Conservation (phyloP, 169 alveolate species). For the Cryptosporidium muris region DNA sequence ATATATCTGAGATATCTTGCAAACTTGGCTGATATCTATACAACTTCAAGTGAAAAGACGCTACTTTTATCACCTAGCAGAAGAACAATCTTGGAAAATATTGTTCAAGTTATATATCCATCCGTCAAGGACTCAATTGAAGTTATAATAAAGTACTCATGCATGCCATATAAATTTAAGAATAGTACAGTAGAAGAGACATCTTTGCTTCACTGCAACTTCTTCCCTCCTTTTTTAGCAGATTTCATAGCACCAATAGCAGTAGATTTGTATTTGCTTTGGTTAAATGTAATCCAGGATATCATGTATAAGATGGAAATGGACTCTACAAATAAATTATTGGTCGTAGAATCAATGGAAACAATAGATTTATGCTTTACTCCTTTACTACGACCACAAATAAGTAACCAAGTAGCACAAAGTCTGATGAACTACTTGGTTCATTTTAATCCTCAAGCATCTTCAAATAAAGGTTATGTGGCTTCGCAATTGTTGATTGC, state of each 20-base stretch:
- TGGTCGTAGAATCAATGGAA: conserved; percentile 9
- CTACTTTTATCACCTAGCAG: conserved; percentile 13
- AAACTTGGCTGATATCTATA: conserved; percentile 13
- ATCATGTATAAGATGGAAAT: not conserved
- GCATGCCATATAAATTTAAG: conserved; percentile 1
- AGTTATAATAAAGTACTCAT: not conserved
- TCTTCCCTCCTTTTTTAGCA: not conserved
- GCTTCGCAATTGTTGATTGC: not conserved
- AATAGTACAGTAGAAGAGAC: not conserved
- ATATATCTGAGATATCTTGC: conserved; percentile 21
- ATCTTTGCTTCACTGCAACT: not conserved
- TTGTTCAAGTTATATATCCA: not conserved
- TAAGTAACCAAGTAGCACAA: conserved; percentile 24
- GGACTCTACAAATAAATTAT: not conserved
- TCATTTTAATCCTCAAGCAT: conserved; percentile 5
- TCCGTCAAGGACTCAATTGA: conserved; percentile 11
- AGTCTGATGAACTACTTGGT: conserved; percentile 7
- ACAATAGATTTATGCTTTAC: conserved; percentile 8
- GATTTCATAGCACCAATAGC: conserved; percentile 20
- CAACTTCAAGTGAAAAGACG: conserved; percentile 21
- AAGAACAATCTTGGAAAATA: conserved; percentile 2
- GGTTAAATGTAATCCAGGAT: conserved; percentile 41
- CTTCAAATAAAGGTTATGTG: not conserved
- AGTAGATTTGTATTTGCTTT: conserved; percentile 14
- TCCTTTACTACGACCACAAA: conserved; percentile 14